A percentile compares a stretch with the other conserved stretches of the same genome.
phyloP scores from a whole-genome alignment of 164 flowering plant genomes.

The Piper longum region DNA sequence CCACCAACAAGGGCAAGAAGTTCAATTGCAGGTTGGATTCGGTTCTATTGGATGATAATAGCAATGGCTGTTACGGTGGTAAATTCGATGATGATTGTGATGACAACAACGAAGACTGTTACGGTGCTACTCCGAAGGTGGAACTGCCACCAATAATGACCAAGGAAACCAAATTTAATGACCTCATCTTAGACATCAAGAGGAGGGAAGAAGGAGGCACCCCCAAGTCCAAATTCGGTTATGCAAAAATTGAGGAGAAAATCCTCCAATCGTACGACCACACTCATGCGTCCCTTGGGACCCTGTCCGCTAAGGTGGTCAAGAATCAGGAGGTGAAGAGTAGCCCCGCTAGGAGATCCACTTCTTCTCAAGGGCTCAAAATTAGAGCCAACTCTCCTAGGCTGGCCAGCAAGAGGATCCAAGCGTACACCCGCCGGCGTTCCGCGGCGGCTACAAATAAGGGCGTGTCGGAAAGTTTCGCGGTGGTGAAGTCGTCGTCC shows the following conservation, averaged over 20 bases:
- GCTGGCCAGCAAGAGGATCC: constrained; percentile 23
- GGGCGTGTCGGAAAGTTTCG: constrained; percentile 50
- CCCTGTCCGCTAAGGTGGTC: constrained; percentile 14
- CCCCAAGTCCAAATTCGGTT: constrained; percentile 1
- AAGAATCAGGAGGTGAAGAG: constrained; percentile 10
- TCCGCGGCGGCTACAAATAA: constrained; percentile 8
- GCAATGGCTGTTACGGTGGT: constrained; percentile 1
- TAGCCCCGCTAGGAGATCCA: constrained; percentile 13
- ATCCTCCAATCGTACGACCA: background rate
- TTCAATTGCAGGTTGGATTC: background rate
- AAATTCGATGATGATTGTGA: no score
- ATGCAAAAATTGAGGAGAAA: constrained; percentile 9
- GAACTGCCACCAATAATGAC: constrained; percentile 48
- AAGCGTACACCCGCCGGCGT: constrained; percentile 6
- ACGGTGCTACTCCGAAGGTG: constrained; percentile 16
- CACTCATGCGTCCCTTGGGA: background rate
- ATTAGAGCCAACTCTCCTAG: constrained; percentile 50
- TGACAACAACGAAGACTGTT: background rate
- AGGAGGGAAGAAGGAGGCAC: constrained; percentile 4
- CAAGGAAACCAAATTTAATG: constrained; percentile 21
- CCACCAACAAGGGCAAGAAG: constrained; percentile 21
- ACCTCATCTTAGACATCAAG: constrained; percentile 5
- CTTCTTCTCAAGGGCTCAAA: constrained; percentile 15
- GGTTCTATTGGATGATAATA: constrained; percentile 6
- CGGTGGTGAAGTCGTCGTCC: constrained; percentile 53